These are phyloP conservation scores for Russula vinacea DNA, from an alignment of 768 basidiomycete species.

Conservation along the genomic window DNA sequence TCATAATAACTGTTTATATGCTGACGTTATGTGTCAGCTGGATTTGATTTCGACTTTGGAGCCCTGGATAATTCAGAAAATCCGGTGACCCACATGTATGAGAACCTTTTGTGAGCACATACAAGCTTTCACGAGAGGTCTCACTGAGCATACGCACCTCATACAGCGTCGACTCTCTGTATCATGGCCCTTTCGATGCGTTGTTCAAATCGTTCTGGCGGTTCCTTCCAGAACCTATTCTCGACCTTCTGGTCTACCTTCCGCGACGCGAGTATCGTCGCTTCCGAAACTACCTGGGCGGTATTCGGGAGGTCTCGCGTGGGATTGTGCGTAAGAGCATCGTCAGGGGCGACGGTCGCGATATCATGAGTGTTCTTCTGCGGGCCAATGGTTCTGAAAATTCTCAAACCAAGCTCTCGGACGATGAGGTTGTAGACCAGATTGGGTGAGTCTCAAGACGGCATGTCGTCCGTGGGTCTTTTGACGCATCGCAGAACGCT, in stretches of 20 bases:
- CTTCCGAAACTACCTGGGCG: slow-evolving; percentile 33
- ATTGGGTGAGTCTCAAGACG: slow-evolving; percentile 32
- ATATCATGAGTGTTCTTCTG: slow-evolving; percentile 40
- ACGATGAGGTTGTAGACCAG: slow-evolving; percentile 38
- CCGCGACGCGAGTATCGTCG: slow-evolving; percentile 35
- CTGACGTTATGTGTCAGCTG: slow-evolving; percentile 1
- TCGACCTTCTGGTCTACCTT: slow-evolving; percentile 34
- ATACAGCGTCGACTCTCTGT: slow-evolving; percentile 30
- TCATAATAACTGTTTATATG: not conserved
- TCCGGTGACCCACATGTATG: slow-evolving; percentile 19
- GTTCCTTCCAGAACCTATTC: slow-evolving; percentile 33
- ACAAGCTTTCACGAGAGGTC: not conserved
- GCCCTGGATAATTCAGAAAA: slow-evolving; percentile 19
- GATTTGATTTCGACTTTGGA: slow-evolving; percentile 22
- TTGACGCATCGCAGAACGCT: slow-evolving; percentile 4
- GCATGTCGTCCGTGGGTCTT: not conserved
- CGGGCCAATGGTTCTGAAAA: slow-evolving; percentile 37
- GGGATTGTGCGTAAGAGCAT: slow-evolving; percentile 32
- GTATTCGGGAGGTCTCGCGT: slow-evolving; percentile 32
- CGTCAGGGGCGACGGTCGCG: slow-evolving; percentile 33
- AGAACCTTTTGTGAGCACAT: slow-evolving; percentile 19
- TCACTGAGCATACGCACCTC: slow-evolving; percentile 7
- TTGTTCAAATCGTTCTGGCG: slow-evolving; percentile 34
- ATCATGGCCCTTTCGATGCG: slow-evolving; percentile 29
- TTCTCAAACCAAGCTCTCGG: slow-evolving; percentile 33